A percentile compares a stretch with the other conserved stretches of the same genome.
These are phyloP conservation scores for Collybia mongolica DNA, from an alignment of 768 basidiomycete species.

Conservation along the genomic window DNA sequence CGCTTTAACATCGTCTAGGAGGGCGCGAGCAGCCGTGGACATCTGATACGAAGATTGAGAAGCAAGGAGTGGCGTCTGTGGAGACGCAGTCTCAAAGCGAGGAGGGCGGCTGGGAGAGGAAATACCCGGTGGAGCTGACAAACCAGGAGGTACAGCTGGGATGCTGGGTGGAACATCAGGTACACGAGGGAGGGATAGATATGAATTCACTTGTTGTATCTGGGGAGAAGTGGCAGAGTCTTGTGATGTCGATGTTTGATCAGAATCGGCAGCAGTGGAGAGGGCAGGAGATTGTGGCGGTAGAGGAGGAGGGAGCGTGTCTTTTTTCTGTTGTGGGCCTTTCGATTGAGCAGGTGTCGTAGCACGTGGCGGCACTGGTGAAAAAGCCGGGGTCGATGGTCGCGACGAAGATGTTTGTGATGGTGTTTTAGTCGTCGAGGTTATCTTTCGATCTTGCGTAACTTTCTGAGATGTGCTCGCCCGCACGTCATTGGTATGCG, in stretches of 20 bases:
- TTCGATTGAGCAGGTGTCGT: constrained; percentile 43
- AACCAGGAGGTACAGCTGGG: constrained; percentile 46
- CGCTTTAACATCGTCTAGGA: constrained; percentile 81
- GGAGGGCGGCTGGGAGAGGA: constrained; percentile 51
- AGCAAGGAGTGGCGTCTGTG: constrained; percentile 50
- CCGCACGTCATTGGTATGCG: constrained; percentile 31
- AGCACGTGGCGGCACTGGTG: constrained; percentile 36
- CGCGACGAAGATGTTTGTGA: constrained; percentile 60
- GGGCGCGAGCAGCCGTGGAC: constrained; percentile 79
- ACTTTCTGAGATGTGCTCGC: constrained; percentile 25
- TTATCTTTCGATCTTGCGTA: constrained; percentile 42
- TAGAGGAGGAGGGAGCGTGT: constrained; percentile 22
- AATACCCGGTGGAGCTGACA: constrained; percentile 64
- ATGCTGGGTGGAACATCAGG: constrained; percentile 43
- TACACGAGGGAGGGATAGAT: too few relatives aligned
- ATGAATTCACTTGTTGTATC: too few relatives aligned
- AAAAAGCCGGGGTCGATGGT: constrained; percentile 51
- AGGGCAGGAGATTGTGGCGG: constrained; percentile 30
- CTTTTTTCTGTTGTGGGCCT: constrained; percentile 38
- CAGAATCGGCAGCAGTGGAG: constrained; percentile 4
- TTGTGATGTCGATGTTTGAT: too few relatives aligned
- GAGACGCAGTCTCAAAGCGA: constrained; percentile 48
- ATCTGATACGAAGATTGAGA: constrained; percentile 77
- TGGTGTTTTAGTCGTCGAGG: constrained; percentile 35
- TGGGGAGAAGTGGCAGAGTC: too few relatives aligned